Percentiles rank a stretch among this genome's conserved stretches.
Conservation (phyloP, 352 stramenopile genomes). For the Phytophthora lateralis region DNA sequence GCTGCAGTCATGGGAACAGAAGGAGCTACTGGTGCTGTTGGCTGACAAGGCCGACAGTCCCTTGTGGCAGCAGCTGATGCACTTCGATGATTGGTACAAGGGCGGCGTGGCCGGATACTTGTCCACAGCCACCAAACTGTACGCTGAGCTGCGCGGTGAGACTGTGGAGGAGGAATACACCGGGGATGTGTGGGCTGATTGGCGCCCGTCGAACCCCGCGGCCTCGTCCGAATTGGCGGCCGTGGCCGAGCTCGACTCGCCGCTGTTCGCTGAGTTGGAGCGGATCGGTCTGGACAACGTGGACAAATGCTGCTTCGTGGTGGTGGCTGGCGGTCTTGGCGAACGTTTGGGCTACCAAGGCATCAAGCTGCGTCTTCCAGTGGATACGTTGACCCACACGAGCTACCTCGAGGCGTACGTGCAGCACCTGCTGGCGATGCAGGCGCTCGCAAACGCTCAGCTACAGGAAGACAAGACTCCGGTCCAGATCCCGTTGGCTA, state of each 20-base stretch:
- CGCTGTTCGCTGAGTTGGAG: constrained; percentile 56
- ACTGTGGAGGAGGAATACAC: constrained; percentile 9
- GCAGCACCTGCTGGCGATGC: constrained; percentile 93
- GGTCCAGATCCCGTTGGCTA: constrained; percentile 91
- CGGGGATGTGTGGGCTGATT: constrained; percentile 40
- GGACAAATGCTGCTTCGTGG: constrained; percentile 91
- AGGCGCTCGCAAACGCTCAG: constrained; percentile 51
- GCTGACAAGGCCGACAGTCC: constrained; percentile 9
- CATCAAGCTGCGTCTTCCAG: constrained; percentile 97
- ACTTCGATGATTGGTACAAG: constrained; percentile 73
- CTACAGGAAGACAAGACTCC: constrained; percentile 1
- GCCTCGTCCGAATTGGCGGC: constrained; percentile 29
- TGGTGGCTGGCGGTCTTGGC: constrained; percentile 97
- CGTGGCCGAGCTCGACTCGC: constrained; percentile 44
- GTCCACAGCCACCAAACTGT: constrained; percentile 50
- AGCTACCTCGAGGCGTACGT: constrained; percentile 95
- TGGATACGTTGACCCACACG: constrained; percentile 90
- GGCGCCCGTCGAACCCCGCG: constrained; percentile 55
- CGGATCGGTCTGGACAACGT: constrained; percentile 57
- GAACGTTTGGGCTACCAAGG: constrained; percentile 96
- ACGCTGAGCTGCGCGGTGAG: constrained; percentile 34
- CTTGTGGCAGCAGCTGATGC: constrained; percentile 52
- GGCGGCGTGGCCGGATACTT: constrained; percentile 66
- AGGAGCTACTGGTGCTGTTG: constrained; percentile 46
- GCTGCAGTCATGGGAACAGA: constrained; percentile 48